Conservation (phyloP, 1,139 yeast species). For the Kodamaea derodonti region DNA sequence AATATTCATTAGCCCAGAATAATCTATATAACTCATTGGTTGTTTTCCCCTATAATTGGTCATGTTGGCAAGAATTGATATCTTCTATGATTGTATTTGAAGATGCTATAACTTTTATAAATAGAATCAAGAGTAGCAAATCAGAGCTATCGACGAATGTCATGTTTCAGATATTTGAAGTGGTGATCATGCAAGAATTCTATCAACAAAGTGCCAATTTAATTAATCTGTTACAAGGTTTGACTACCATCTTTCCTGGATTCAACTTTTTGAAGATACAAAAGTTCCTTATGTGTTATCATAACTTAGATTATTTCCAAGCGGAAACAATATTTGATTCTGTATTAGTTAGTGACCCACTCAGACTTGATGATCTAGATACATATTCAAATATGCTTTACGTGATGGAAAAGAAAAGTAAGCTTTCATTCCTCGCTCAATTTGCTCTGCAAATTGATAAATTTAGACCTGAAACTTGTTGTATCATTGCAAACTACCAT, state of each 20-base stretch:
- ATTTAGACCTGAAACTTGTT: slow-evolving; percentile 92
- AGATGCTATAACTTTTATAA: slow-evolving; percentile 51
- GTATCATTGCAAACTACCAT: slow-evolving; percentile 90
- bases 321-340: slow-evolving; percentile 80
- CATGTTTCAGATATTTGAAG: slow-evolving; percentile 67
- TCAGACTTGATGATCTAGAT: slow-evolving; percentile 85
- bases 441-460: slow-evolving; percentile 78
- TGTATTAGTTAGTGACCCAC: slow-evolving; percentile 73
- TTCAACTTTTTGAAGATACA: slow-evolving; percentile 77
- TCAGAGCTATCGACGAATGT: slow-evolving; percentile 25
- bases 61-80: slow-evolving; percentile 84
- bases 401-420: slow-evolving; percentile 86
- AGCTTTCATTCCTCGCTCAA: slow-evolving; percentile 84
- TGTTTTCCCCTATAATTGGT: slow-evolving; percentile 84
- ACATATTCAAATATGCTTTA: slow-evolving; percentile 89
- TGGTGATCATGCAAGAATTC: slow-evolving; percentile 74
- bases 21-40: slow-evolving; percentile 55
- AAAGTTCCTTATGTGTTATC: slow-evolving; percentile 76
- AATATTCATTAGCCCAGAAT: slow-evolving; percentile 55
- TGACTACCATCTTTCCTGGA: slow-evolving; percentile 57
- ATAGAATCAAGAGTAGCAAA: slow-evolving; percentile 29
- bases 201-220: slow-evolving; percentile 61
- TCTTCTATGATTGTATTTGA: slow-evolving; percentile 62
- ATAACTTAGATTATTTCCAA: slow-evolving; percentile 71
- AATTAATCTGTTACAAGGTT: slow-evolving; percentile 42